Conservation (phyloP, 768 basidiomycete genomes). For the Nidula microcarpa region DNA sequence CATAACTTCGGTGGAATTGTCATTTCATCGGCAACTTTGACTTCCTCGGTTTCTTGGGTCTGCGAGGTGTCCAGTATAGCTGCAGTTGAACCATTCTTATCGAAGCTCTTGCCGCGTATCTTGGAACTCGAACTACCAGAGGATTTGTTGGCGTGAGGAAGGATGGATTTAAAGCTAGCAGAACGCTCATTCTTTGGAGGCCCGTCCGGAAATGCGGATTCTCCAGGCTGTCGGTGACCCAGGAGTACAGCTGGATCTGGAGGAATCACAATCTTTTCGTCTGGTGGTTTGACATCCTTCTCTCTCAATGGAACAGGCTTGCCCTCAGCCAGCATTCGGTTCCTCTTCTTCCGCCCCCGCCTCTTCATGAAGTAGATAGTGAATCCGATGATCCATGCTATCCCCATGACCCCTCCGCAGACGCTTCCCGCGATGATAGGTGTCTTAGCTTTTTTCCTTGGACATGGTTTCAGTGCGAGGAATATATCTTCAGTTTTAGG, state of each 20-base stretch:
- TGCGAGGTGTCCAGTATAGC: too few species aligned
- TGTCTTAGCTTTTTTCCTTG: slow-evolving; percentile 51
- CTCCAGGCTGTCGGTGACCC: slow-evolving; percentile 40
- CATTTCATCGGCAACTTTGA: too few species aligned
- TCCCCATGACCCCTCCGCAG: slow-evolving; percentile 46
- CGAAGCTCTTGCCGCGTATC: too few species aligned
- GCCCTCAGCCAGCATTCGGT: slow-evolving; percentile 39
- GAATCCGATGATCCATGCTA: slow-evolving; percentile 56
- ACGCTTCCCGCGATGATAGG: slow-evolving; percentile 60
- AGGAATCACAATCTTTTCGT: slow-evolving; percentile 52
- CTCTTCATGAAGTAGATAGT: slow-evolving; percentile 55
- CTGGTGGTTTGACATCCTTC: slow-evolving; percentile 31
- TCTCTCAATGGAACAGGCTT: slow-evolving; percentile 32
- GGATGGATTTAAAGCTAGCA: neutral
- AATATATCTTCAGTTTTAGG: slow-evolving; percentile 2
- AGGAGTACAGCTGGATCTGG: slow-evolving; percentile 67
- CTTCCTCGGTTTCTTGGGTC: too few species aligned
- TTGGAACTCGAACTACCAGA: too few species aligned
- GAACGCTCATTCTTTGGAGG: slow-evolving; percentile 8
- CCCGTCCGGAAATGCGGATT: slow-evolving; percentile 21
- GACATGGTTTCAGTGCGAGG: neutral
- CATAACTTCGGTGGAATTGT: too few species aligned
- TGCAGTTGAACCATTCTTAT: too few species aligned
- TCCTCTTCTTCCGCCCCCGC: slow-evolving; percentile 41
- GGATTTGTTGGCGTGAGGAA: neutral